These are phyloP conservation scores for Cordyceps militaris DNA, from an alignment of 2,329 filamentous ascomycete species.

Conservation along the genomic window DNA sequence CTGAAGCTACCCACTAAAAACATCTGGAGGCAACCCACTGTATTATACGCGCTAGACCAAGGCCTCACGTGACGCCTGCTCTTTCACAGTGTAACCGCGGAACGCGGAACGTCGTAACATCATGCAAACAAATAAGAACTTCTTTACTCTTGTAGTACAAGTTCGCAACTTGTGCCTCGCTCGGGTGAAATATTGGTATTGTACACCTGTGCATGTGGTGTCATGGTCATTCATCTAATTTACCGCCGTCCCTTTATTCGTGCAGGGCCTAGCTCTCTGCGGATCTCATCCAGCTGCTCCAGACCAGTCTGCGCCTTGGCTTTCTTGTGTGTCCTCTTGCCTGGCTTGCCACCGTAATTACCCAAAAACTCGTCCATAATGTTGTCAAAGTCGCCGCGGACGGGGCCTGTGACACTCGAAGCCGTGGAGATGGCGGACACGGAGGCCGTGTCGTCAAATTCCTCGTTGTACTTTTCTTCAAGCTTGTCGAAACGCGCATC, in stretches of 20 bases:
- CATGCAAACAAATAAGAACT: neutral
- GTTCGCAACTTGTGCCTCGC: too few species aligned
- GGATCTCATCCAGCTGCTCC: constrained; percentile 84
- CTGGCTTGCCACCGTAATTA: constrained; percentile 56
- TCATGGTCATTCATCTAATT: constrained; percentile 6
- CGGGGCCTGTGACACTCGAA: constrained; percentile 60
- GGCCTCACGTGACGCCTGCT: constrained; percentile 6
- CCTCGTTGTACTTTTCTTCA: constrained; percentile 64
- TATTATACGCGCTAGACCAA: neutral
- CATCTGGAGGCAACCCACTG: neutral
- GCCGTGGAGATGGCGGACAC: constrained; percentile 55
- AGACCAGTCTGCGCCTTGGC: constrained; percentile 74
- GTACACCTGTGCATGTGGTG: too few species aligned
- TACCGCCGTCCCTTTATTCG: constrained; percentile 39
- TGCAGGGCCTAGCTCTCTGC: constrained; percentile 71
- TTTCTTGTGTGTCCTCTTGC: constrained; percentile 72
- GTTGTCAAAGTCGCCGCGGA: constrained; percentile 73
- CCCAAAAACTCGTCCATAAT: constrained; percentile 93
- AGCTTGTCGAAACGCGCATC: constrained; percentile 90
- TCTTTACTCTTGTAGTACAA: neutral
- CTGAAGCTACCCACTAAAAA: constrained; percentile 11
- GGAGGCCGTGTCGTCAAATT: constrained; percentile 44
- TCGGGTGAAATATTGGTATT: too few species aligned
- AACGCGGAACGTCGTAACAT: neutral
- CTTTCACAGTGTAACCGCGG: neutral